Conservation (phyloP, 2,329 filamentous ascomycete species). For the Cordyceps cateniannulata region DNA sequence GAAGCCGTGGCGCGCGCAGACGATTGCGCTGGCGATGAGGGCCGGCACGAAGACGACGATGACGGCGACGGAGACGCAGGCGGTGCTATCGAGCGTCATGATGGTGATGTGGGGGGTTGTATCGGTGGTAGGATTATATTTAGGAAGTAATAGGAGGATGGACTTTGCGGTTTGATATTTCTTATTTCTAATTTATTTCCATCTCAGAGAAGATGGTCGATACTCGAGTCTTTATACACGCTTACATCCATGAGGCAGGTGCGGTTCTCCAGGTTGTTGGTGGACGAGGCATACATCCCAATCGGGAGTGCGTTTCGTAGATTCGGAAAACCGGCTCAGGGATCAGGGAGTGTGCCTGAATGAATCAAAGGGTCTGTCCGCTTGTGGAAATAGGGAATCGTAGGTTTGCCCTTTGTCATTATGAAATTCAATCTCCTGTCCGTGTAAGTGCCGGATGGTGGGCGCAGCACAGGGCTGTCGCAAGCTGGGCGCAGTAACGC, state of each 20-base stretch:
- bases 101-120: neutral
- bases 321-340: neutral
- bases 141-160: neutral
- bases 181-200: too few species aligned
- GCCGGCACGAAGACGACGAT: slow-evolving; percentile 33
- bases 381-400: neutral
- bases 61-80: slow-evolving; percentile 33
- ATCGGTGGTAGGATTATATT: neutral
- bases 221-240: too few species aligned
- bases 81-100: slow-evolving; percentile 13
- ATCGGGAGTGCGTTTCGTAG: slow-evolving; percentile 4
- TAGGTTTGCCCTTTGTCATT: neutral
- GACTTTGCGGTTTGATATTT: neutral
- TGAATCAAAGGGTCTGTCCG: neutral
- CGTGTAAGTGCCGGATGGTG: neutral
- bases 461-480: neutral
- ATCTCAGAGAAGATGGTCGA: too few species aligned
- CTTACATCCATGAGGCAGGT: too few species aligned
- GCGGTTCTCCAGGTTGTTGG: neutral
- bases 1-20: slow-evolving; percentile 38
- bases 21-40: slow-evolving; percentile 29
- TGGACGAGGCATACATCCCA: neutral
- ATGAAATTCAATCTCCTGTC: neutral
- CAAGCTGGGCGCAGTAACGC: neutral
- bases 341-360: too few species aligned